phyloP scores from a whole-genome alignment of 768 basidiomycete species.

The Zangia roseola region DNA sequence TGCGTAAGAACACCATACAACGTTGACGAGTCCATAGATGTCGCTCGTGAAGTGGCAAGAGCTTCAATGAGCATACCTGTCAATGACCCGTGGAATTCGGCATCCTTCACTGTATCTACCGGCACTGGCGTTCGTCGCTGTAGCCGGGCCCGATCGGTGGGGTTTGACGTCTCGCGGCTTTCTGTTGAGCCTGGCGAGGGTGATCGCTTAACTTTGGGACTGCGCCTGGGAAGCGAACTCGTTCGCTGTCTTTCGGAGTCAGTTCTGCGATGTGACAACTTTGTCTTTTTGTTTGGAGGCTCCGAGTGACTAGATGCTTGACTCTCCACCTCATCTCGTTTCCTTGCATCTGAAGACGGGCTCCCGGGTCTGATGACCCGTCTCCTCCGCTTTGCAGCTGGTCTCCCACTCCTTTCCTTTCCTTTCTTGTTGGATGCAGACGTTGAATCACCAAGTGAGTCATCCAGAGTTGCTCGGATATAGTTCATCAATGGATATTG shows the following conservation, averaged over 20 bases:
- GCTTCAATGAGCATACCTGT: constrained; percentile 69
- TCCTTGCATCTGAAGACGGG: not conserved
- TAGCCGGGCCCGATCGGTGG: not conserved
- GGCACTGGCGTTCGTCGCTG: constrained; percentile 1
- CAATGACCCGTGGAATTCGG: constrained; percentile 42
- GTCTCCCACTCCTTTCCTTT: constrained; percentile 12
- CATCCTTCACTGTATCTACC: constrained; percentile 13
- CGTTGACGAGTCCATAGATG: constrained; percentile 54
- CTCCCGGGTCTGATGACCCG: not conserved
- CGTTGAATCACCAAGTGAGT: not conserved
- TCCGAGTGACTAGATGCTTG: not conserved
- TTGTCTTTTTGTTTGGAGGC: constrained; percentile 24
- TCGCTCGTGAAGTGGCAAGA: constrained; percentile 70
- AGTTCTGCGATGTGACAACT: not conserved
- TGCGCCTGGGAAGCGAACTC: not conserved
- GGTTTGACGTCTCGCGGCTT: not conserved
- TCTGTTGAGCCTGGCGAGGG: constrained; percentile 4
- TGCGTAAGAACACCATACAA: constrained; percentile 53
- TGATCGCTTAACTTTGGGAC: constrained; percentile 7
- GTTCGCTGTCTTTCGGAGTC: not conserved
- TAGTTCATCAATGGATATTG: constrained; percentile 2
- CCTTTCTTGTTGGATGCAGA: not conserved
- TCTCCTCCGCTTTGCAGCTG: constrained; percentile 7
- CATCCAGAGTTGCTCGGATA: not conserved
- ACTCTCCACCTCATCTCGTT: constrained; percentile 2